Evolutionary conservation across 805 yeast species (phyloP), one percentile per base, ranked within the genome.

Genomic region (Candida saitoana): DNA sequence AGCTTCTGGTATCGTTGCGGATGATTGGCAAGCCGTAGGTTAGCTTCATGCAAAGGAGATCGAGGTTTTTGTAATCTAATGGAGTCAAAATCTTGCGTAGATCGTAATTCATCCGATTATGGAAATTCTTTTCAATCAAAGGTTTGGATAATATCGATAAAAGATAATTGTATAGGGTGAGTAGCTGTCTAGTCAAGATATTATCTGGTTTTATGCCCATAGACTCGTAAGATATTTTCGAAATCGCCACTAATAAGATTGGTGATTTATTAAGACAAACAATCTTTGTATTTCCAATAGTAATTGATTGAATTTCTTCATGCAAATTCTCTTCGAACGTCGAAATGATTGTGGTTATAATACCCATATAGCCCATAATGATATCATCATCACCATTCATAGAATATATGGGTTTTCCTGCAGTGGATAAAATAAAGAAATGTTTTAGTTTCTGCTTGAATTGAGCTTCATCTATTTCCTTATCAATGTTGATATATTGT

Each of bases 371-470:
- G 0, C 87, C 83, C 34, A 85, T 63, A 2, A 84, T 69, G 12
- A 79, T 60, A 29, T 79, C 82, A 40, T 86, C 90, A 2, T 79
- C 66, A 2, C 93, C 95, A 56, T 81, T 78, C 71, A 82, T 69
- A 2, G 95, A 78, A 60, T 84, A 89, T 4, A 89, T 82, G 2
- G 95, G 95, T 57, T 89, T 89, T 0, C 96, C 96, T 1, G 96
- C 95, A 2, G 81, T 67, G 0, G 95, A 85, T 7, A 89, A 66
- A 3, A 89, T 77, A 50, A 87, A 84, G 54, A 84, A 86, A 45
- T 88, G 95, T 57, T 87, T 88, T 41, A 65, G 50, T 36, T 66
- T 69, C 16, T 43, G 30, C 41, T 57, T 62, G 45, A 70, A 68
- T 5, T 20, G 35, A 1, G 33, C 16, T 4, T 33, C 15, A 19